Base-by-base conservation (phyloP, 2,329 filamentous ascomycete genomes). In the Simplicillium aogashimaense region DNA sequence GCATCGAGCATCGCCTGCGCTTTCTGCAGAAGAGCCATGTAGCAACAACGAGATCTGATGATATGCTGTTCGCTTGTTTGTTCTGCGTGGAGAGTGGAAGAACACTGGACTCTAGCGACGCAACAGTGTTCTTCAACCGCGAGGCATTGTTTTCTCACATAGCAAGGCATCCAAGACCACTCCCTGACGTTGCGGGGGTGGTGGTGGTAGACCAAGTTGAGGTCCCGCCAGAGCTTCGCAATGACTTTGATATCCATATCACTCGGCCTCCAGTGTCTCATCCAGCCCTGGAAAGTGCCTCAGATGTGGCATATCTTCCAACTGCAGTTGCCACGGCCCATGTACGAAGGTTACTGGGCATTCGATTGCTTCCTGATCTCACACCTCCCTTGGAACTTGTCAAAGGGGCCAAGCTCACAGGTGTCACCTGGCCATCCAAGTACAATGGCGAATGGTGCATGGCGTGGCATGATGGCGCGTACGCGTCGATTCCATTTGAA, bases 1-100 rank as follows among this genome's bases (percentile, higher is more conserved):
- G 59, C 7, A 61, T 77, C 35, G 59, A 60, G 6, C 77, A 72
- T 48, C 69, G 74, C 7, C 49, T 75, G 2, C 69, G 74, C 2
- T 70, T 77, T 44, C 62, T 78, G 4, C 70, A 72, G 47, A 78
- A 78, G 52, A 68, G 66, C 38, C 74, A 78, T 50, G 42, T 78
- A 6, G 53, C 65, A 1, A 66, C 69, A 5, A 65, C 64, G 40
- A 59, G 67, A 12, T 57, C 68, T 13, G 72, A 76, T 34, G 72
- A 76, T 44, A 61, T 70, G 38, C 51, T 73, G 35, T 78, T 74
- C 48, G 72, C 60, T 3, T 78, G 74, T 45, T 46, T 73, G 1
- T 76, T 78, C 49, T 78, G 74, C 50, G 57, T 74, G 4, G 62
- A 69, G 5, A 45, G 59, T 14, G 70, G 70, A 1, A 59, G 52